These are phyloP conservation scores for Sporodiniella umbellata DNA, from an alignment of 371 early-diverging fungal species.

Conservation along the genomic window DNA sequence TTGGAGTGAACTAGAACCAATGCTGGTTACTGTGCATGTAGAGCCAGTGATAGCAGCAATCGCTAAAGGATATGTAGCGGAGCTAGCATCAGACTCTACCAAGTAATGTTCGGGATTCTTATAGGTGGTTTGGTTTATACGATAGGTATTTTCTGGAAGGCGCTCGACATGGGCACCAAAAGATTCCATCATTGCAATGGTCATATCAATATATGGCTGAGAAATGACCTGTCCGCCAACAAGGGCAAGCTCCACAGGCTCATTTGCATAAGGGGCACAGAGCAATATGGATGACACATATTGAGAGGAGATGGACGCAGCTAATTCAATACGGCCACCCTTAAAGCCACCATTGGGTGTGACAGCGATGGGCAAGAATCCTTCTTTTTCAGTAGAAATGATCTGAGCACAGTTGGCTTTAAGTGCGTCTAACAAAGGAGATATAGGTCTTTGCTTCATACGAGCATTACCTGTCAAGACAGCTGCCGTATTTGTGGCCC, in stretches of 20 bases:
- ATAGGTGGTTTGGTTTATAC: slow-evolving; percentile 77
- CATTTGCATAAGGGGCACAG: slow-evolving; percentile 90
- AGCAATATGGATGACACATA: slow-evolving; percentile 96
- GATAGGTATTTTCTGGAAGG: slow-evolving; percentile 75
- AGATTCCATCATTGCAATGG: slow-evolving; percentile 94
- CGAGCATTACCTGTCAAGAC: slow-evolving; percentile 94
- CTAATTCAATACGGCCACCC: slow-evolving; percentile 86
- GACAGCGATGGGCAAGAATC: slow-evolving; percentile 87
- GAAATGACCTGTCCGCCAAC: slow-evolving; percentile 94
- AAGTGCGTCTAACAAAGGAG: slow-evolving; percentile 85
- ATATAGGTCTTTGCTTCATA: slow-evolving; percentile 97
- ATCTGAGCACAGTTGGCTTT: slow-evolving; percentile 75
- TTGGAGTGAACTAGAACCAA: slow-evolving; percentile 86
- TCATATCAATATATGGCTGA: slow-evolving; percentile 98
- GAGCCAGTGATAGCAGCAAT: slow-evolving; percentile 96
- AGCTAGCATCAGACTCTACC: slow-evolving; percentile 96
- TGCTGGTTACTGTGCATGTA: slow-evolving; percentile 85
- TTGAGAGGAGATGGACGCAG: slow-evolving; percentile 94
- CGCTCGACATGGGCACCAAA: slow-evolving; percentile 87
- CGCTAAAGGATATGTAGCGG: slow-evolving; percentile 96
- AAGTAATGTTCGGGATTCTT: slow-evolving; percentile 77
- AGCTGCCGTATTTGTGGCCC: slow-evolving; percentile 37
- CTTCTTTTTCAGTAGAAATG: slow-evolving; percentile 74
- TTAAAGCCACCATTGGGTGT: slow-evolving; percentile 73
- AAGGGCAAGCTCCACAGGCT: slow-evolving; percentile 78